Percentiles rank a stretch among this genome's conserved stretches.
Evolutionary conservation across 2,329 filamentous ascomycete genomes (phyloP).

Genomic region (Colletotrichum sp.): DNA sequence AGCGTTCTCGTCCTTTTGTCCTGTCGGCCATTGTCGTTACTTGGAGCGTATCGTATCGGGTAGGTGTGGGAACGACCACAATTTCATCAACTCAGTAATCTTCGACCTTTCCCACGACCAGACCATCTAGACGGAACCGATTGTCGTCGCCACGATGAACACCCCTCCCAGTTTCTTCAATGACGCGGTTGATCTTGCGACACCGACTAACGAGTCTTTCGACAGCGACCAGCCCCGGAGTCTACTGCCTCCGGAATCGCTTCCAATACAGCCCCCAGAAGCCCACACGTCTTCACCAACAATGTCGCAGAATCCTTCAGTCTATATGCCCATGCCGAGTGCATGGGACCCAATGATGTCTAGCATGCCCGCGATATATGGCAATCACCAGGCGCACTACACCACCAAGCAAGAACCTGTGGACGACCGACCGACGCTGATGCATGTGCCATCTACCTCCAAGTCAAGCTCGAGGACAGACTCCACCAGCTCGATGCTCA

Average conservation of each 20-base stretch:
- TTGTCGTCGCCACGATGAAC: conserved; percentile 10
- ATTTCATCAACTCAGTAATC: background rate
- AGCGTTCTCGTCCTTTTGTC: background rate
- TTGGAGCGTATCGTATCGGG: background rate
- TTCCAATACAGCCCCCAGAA: background rate
- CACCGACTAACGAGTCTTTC: conserved; percentile 17
- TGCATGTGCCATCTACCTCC: background rate
- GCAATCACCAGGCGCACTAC: conserved; percentile 8
- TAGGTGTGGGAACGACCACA: background rate
- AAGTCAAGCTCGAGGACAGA: background rate
- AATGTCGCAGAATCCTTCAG: conserved; percentile 2
- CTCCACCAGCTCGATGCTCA: background rate
- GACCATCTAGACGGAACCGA: background rate
- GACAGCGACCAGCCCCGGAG: conserved; percentile 17
- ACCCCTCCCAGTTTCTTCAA: conserved; percentile 21
- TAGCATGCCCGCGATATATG: background rate
- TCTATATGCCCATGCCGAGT: conserved; percentile 4
- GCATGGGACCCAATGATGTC: conserved; percentile 8
- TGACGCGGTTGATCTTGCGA: conserved; percentile 19
- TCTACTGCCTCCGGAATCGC: background rate
- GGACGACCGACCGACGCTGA: background rate
- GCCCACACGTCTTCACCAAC: background rate
- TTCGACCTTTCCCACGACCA: background rate
- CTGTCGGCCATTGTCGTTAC: background rate
- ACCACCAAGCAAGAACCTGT: conserved; percentile 8